phyloP scores from a whole-genome alignment of 805 yeast species.

The Cyberlindnera xishuangbannaensis region DNA sequence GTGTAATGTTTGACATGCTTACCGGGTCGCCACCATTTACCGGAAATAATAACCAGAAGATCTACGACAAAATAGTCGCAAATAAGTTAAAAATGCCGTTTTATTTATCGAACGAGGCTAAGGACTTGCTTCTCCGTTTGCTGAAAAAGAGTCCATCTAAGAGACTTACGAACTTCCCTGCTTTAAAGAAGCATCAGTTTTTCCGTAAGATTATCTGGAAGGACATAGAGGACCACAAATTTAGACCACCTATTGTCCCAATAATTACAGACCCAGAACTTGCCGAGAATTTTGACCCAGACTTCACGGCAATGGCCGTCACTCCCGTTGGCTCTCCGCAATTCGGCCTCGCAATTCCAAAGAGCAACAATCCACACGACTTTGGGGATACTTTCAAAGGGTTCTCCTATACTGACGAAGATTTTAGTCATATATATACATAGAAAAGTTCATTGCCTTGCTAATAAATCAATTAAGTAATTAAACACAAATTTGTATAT shows the following conservation, averaged over 20 bases:
- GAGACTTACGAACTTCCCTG: slow-evolving; percentile 54
- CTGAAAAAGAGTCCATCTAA: slow-evolving; percentile 65
- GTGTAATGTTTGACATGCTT: slow-evolving; percentile 71
- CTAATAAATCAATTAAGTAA: background rate
- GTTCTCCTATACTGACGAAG: slow-evolving; percentile 36
- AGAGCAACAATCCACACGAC: slow-evolving; percentile 3
- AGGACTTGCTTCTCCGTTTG: slow-evolving; percentile 61
- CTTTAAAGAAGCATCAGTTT: slow-evolving; percentile 60
- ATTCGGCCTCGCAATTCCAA: slow-evolving; percentile 13
- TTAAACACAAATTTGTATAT: background rate
- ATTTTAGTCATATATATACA: slow-evolving; percentile 18
- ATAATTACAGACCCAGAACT: slow-evolving; percentile 71
- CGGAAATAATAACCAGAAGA: slow-evolving; percentile 70
- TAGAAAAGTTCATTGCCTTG: slow-evolving; percentile 2
- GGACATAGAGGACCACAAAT: slow-evolving; percentile 37
- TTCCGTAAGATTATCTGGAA: slow-evolving; percentile 76
- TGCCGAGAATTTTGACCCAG: slow-evolving; percentile 81
- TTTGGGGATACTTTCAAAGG: slow-evolving; percentile 33
- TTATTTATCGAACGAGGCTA: slow-evolving; percentile 74
- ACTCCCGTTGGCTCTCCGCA: slow-evolving; percentile 22
- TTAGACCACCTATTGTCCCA: slow-evolving; percentile 77
- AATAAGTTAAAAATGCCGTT: slow-evolving; percentile 67
- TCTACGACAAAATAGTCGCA: slow-evolving; percentile 67
- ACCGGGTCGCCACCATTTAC: slow-evolving; percentile 88
- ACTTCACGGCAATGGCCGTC: slow-evolving; percentile 67